Conservation (phyloP, 148 eudicot species). For the Dysphania ambrosioides region DNA sequence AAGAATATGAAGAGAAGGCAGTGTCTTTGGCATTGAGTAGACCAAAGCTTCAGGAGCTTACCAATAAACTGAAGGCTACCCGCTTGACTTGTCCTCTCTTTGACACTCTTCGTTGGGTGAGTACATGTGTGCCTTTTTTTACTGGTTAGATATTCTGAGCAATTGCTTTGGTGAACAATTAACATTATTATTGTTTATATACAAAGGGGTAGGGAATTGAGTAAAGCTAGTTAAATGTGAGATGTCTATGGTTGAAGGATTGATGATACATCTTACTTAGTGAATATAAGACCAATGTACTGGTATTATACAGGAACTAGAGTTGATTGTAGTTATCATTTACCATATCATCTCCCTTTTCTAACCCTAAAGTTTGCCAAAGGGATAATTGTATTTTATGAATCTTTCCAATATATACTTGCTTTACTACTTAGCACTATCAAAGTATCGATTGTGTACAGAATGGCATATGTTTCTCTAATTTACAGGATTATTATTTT, state of each 20-base stretch:
- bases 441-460: too few relatives aligned
- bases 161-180: background rate
- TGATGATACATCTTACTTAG: background rate
- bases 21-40: conserved; percentile 70
- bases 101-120: conserved; percentile 93
- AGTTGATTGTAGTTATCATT: background rate
- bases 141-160: background rate
- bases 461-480: background rate
- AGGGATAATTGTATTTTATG: background rate
- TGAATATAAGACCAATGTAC: background rate
- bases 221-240: background rate
- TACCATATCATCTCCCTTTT: background rate
- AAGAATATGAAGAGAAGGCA: conserved; percentile 86
- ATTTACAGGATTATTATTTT: background rate
- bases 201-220: background rate
- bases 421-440: background rate
- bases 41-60: conserved; percentile 66
- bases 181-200: background rate
- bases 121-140: conserved; percentile 22
- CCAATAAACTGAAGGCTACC: conserved; percentile 68
- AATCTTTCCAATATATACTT: background rate
- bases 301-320: background rate
- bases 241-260: background rate
- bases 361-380: too few relatives aligned
- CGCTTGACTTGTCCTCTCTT: conserved; percentile 89